Evolutionary conservation across 192 early-diverging fungal genomes (phyloP).

Genomic region (Backusella liffmaniae): DNA sequence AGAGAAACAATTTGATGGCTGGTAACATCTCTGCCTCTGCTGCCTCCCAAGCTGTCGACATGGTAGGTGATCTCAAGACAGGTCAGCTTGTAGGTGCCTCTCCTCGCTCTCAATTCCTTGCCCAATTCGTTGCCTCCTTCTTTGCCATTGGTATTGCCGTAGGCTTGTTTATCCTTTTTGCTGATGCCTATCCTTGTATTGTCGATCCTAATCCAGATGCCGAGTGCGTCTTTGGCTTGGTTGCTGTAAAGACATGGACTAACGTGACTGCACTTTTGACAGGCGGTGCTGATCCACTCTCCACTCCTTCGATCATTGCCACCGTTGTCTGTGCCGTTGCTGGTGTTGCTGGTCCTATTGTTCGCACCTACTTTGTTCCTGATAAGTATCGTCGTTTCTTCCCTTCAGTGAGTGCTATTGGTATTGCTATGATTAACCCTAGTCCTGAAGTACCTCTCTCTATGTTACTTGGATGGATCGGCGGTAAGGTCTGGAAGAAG

Average conservation of each 20-base stretch:
- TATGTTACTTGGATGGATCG: constrained; percentile 45
- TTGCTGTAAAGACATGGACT: constrained; percentile 30
- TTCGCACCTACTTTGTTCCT: constrained; percentile 50
- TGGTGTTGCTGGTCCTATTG: constrained; percentile 36
- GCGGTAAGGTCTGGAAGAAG: constrained; percentile 44
- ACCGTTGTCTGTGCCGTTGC: constrained; percentile 41
- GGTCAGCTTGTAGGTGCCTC: constrained; percentile 61
- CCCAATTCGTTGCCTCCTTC: constrained; percentile 61
- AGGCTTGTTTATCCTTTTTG: constrained; percentile 57
- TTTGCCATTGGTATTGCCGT: constrained; percentile 56
- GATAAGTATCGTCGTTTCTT: constrained; percentile 47
- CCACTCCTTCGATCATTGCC: constrained; percentile 41
- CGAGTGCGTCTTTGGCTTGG: constrained; percentile 32
- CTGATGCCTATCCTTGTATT: constrained; percentile 64
- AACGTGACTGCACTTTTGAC: constrained; percentile 44
- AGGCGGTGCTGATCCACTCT: constrained; percentile 34
- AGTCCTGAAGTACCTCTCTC: constrained; percentile 42
- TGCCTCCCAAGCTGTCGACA: constrained; percentile 60
- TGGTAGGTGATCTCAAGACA: constrained; percentile 73
- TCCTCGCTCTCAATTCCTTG: constrained; percentile 61
- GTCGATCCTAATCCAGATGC: constrained; percentile 16
- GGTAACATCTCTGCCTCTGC: constrained; percentile 58
- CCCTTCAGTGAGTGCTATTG: constrained; percentile 43
- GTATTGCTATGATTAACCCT: constrained; percentile 53
- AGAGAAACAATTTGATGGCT: constrained; percentile 56